Percentiles rank a stretch among this genome's conserved stretches.
Conservation (phyloP, 768 basidiomycete genomes). For the Bullera alba region DNA sequence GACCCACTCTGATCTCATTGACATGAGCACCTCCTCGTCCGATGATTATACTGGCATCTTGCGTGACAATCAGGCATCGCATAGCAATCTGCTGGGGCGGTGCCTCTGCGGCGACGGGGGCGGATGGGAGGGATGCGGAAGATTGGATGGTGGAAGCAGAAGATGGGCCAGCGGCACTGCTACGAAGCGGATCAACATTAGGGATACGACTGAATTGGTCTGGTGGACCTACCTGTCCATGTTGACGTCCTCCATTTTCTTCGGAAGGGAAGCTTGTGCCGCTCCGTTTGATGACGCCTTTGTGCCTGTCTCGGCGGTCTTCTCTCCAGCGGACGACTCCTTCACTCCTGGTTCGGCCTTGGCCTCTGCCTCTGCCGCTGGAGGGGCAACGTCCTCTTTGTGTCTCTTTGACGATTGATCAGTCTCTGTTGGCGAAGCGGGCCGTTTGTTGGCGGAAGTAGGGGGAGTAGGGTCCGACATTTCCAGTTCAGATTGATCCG, state of each 20-base stretch:
- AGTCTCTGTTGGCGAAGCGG: constrained; percentile 18
- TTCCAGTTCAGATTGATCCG: neutral
- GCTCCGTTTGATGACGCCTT: too few species aligned
- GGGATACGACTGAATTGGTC: neutral
- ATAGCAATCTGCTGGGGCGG: constrained; percentile 75
- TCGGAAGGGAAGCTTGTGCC: too few species aligned
- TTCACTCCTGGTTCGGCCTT: too few species aligned
- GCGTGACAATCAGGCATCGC: constrained; percentile 96
- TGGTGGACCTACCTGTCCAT: constrained; percentile 29
- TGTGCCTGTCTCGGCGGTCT: too few species aligned
- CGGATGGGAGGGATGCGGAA: constrained; percentile 18
- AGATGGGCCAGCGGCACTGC: constrained; percentile 17
- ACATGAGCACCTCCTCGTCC: constrained; percentile 93
- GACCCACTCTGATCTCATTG: constrained; percentile 84
- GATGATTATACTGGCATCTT: constrained; percentile 98
- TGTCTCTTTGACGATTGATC: constrained; percentile 4
- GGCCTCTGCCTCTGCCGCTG: neutral
- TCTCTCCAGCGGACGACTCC: too few species aligned
- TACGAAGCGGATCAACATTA: neutral
- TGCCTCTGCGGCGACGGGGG: constrained; percentile 29
- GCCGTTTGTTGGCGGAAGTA: constrained; percentile 18
- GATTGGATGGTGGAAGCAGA: constrained; percentile 2
- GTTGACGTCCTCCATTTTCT: constrained; percentile 33
- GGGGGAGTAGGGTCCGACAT: constrained; percentile 24
- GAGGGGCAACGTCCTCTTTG: neutral